A percentile compares a stretch with the other conserved stretches of the same genome.
phyloP scores from a whole-genome alignment of 2,329 filamentous ascomycete species.

The Cordyceps farinosa region DNA sequence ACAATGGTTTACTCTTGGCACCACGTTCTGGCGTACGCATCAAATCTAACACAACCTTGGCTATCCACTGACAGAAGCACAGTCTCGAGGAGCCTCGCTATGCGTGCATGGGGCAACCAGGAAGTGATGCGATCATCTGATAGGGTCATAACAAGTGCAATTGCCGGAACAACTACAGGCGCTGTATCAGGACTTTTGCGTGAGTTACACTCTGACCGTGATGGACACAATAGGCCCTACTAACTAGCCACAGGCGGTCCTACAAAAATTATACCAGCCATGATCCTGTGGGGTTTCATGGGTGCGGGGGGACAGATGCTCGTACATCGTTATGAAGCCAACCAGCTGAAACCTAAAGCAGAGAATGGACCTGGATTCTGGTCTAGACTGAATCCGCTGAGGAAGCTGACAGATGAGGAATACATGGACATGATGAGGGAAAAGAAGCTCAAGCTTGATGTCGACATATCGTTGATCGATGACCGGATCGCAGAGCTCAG shows the following conservation, averaged over 20 bases:
- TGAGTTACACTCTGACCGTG: slow-evolving; percentile 32
- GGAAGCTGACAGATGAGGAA: slow-evolving; percentile 66
- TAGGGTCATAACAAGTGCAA: slow-evolving; percentile 61
- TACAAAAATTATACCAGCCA: slow-evolving; percentile 49
- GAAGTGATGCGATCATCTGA: slow-evolving; percentile 55
- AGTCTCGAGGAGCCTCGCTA: slow-evolving; percentile 48
- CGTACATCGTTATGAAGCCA: slow-evolving; percentile 30
- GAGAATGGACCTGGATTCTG: slow-evolving; percentile 41
- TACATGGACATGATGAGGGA: slow-evolving; percentile 69
- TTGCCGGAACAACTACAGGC: slow-evolving; percentile 68
- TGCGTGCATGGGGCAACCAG: slow-evolving; percentile 48
- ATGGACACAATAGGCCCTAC: background rate
- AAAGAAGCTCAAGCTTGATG: slow-evolving; percentile 67
- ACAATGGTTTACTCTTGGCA: slow-evolving; percentile 78
- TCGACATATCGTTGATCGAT: slow-evolving; percentile 73
- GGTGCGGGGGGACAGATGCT: slow-evolving; percentile 40
- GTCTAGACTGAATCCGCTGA: slow-evolving; percentile 69
- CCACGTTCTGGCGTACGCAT: slow-evolving; percentile 68
- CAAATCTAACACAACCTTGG: background rate
- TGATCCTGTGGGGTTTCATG: slow-evolving; percentile 45
- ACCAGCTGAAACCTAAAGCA: slow-evolving; percentile 33
- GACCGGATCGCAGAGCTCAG: slow-evolving; percentile 59
- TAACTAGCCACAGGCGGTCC: slow-evolving; percentile 44
- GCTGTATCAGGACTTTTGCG: slow-evolving; percentile 55
- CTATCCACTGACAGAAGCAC: background rate